Evolutionary conservation across 1,284 basidiomycete species (phyloP), one percentile per base, ranked within the genome.

Genomic region (Tremellales sp.): DNA sequence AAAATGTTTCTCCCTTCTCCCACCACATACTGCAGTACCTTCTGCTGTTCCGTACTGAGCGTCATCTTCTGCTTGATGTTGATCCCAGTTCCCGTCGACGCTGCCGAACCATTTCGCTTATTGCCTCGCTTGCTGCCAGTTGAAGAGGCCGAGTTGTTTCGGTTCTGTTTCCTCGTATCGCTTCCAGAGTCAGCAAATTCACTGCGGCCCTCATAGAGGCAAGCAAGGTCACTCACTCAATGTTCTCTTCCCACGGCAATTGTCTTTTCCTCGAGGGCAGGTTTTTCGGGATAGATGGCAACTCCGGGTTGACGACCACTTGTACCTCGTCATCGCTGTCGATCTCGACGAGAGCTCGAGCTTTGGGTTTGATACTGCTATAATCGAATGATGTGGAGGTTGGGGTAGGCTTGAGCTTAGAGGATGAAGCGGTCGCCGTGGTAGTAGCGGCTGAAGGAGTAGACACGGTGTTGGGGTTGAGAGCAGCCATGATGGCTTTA

Each of bases 11-110:
- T 75, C 2, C 82, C 83, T 13, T 81, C 75, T 24, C 84, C 72
- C 0, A 90, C 87, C 3, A 94, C 81, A 49, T 75, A 53, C 52
- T 81, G 79, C 52, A 94, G 74, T 40, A 97, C 88, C 56, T 86
- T 81, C 47, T 78, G 82, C 72, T 97, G 92, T 65, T 96, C 91
- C 49, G 80, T 75, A 65, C 89, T 92, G 51, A 97, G 77, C 7
- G 72, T 52, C 22, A 80, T 69, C 57, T 75, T 74, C 40, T 73
- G 68, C 42, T 64, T 61, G 58, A 75, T 73, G 48, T 65, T 69
- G 44, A 73, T 46, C 13, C 57, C 8, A 36, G 42, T 54, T 51
- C 23, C 49, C 23, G 33, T 39, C 1, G 49, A 29, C 33, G 33
- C 41, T 11, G 51, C 15, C 36, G 46, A 45, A 23, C 52, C 50